Evolutionary conservation across 2,329 filamentous ascomycete species (phyloP).

Genomic region (Stachybotrys echinatus): DNA sequence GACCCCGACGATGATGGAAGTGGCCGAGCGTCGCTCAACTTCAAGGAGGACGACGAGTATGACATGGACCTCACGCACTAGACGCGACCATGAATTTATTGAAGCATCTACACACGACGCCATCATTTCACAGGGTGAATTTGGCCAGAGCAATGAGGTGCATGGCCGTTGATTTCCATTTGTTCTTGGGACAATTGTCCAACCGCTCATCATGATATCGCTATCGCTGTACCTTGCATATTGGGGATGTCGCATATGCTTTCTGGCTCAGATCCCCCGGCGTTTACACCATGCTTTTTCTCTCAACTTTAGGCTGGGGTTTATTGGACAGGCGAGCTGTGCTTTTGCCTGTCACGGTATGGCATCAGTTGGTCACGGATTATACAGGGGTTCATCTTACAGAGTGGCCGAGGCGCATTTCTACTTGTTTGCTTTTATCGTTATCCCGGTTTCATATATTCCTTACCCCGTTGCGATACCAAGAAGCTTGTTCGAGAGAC

Average conservation of each 20-base stretch:
- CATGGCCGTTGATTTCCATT: background rate
- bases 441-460: conserved; percentile 9
- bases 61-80: conserved; percentile 65
- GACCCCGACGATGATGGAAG: conserved; percentile 68
- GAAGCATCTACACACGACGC: no score
- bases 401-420: conserved; percentile 12
- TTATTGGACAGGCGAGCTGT: background rate
- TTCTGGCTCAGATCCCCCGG: background rate
- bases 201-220: background rate
- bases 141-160: no score
- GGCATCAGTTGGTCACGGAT: background rate
- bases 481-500: background rate
- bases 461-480: conserved; percentile 18
- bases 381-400: conserved; percentile 2
- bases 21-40: conserved; percentile 61
- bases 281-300: background rate
- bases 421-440: conserved; percentile 8
- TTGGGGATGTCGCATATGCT: conserved; percentile 1
- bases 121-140: no score
- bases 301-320: background rate
- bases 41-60: conserved; percentile 95
- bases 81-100: background rate
- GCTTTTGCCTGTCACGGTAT: background rate
- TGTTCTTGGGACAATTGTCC: background rate
- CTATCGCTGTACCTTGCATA: conserved; percentile 1